Percentiles rank a stretch among this genome's conserved stretches.
phyloP scores from a whole-genome alignment of 148 eudicot species.

The Spergularia marina region DNA sequence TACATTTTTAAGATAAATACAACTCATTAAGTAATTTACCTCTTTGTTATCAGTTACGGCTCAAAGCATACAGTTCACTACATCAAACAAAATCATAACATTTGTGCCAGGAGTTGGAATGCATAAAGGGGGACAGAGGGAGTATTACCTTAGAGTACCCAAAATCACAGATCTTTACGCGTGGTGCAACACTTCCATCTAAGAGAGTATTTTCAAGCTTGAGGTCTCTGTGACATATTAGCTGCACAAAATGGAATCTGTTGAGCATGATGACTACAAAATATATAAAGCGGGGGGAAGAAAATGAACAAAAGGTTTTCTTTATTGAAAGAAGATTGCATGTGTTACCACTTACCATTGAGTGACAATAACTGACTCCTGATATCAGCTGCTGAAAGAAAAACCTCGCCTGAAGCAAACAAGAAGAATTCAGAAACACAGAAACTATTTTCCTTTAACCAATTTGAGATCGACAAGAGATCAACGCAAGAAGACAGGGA shows the following conservation, averaged over 20 bases:
- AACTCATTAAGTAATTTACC: neutral
- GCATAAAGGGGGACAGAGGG: neutral
- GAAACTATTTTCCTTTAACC: neutral
- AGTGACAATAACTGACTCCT: slow-evolving; percentile 93
- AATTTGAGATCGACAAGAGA: neutral
- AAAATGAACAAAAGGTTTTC: neutral
- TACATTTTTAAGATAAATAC: neutral
- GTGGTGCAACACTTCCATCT: slow-evolving; percentile 87
- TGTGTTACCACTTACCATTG: slow-evolving; percentile 81
- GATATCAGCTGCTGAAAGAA: slow-evolving; percentile 93
- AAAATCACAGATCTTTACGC: slow-evolving; percentile 89
- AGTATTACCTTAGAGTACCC: slow-evolving; percentile 81
- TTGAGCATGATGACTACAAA: neutral
- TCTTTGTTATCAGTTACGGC: too few relatives aligned
- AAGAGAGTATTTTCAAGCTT: slow-evolving; percentile 82
- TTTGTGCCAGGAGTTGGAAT: slow-evolving; percentile 18
- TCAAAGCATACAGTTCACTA: neutral
- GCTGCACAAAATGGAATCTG: slow-evolving; percentile 38
- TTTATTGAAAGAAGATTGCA: neutral
- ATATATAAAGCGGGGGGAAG: neutral
- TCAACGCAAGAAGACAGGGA: neutral
- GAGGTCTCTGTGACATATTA: slow-evolving; percentile 89
- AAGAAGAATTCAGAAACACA: neutral
- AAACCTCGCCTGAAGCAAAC: slow-evolving; percentile 66
- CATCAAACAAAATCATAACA: slow-evolving; percentile 54